Base-by-base conservation (phyloP, 495 filamentous ascomycete species). In the Neohortaea acidophila region DNA sequence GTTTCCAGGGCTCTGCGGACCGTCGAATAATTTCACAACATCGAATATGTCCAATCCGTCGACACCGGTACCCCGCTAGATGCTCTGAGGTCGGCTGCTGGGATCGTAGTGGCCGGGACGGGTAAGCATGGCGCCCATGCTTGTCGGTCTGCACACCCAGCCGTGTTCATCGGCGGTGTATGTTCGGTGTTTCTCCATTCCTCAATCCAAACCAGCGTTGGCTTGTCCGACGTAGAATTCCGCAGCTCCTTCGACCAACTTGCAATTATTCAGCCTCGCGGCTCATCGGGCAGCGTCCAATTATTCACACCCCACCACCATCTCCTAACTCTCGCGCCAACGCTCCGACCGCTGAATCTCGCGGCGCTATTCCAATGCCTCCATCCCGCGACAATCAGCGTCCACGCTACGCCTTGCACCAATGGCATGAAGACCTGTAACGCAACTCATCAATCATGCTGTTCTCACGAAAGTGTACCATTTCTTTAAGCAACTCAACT, bases 221-320 rank as follows among this genome's bases (percentile, higher is more conserved):
- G 49, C 44, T 28, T 51, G 9, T 14, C 44, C 43, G 11, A 44
- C 36, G 20, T 54, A 53, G 31, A 47, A 52, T 43, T 59, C 64
- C 57, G 59, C 54, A 12, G 63, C 58, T 36, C 65, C 60, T 22
- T 54, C 47, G 12, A 62, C 65, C 29, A 66, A 15, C 36, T 50
- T 51, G 44, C 48, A 39, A 21, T 56, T 35, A 21, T 38, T 49
- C 17, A 55, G 11, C 45, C 47, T 31, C 11, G 15, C 36, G 58
- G 48, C 30, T 52, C 12, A 39, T 38, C 33, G 1, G 72, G 72
- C 20, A 84, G 53, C 30, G 66, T 63, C 85, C 85, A 94, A 48
- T 86, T 80, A 46, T 93, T 93, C 0, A 89, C 81, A 21, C 67
- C 70, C 58, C 80, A 94, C 85, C 85, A 94, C 85, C 85, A 94